These are phyloP conservation scores for Termitomyces sp. DNA, from an alignment of 768 basidiomycete genomes.

Conservation along the genomic window DNA sequence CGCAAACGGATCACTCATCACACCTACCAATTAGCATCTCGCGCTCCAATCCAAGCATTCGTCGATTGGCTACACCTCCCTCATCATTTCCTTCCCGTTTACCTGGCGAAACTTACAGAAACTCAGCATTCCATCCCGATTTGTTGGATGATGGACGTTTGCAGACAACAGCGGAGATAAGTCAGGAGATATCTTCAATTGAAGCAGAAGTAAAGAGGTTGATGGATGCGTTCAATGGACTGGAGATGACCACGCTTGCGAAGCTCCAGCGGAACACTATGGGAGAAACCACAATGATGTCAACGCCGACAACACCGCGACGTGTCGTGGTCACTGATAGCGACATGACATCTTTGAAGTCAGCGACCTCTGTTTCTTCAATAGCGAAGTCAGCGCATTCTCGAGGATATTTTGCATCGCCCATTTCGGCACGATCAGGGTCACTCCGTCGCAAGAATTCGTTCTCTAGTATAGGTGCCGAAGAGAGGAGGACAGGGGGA, in stretches of 20 bases:
- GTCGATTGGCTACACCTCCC: constrained; percentile 48
- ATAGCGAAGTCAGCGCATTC: constrained; percentile 41
- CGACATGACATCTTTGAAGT: constrained; percentile 48
- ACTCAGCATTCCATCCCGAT: constrained; percentile 30
- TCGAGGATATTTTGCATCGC: constrained; percentile 20
- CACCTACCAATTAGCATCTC: constrained; percentile 27
- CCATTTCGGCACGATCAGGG: constrained; percentile 24
- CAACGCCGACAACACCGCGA: constrained; percentile 27
- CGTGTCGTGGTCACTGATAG: constrained; percentile 35
- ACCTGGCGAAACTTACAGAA: constrained; percentile 29
- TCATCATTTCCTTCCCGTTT: constrained; percentile 45
- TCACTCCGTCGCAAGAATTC: constrained; percentile 54
- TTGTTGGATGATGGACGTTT: constrained; percentile 51
- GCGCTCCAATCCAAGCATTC: constrained; percentile 38
- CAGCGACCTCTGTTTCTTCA: constrained; percentile 43
- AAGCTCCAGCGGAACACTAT: constrained; percentile 27
- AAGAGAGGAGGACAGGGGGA: constrained; percentile 20
- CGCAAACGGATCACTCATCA: constrained; percentile 22
- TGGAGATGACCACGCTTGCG: constrained; percentile 66
- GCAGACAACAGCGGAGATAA: constrained; percentile 58
- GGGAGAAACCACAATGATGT: constrained; percentile 17
- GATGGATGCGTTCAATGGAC: constrained; percentile 75
- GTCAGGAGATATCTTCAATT: constrained; percentile 57
- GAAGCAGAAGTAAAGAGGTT: constrained; percentile 67
- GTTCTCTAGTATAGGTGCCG: constrained; percentile 53